Base-by-base conservation (phyloP, 768 basidiomycete genomes). In the Ramaria sp. region DNA sequence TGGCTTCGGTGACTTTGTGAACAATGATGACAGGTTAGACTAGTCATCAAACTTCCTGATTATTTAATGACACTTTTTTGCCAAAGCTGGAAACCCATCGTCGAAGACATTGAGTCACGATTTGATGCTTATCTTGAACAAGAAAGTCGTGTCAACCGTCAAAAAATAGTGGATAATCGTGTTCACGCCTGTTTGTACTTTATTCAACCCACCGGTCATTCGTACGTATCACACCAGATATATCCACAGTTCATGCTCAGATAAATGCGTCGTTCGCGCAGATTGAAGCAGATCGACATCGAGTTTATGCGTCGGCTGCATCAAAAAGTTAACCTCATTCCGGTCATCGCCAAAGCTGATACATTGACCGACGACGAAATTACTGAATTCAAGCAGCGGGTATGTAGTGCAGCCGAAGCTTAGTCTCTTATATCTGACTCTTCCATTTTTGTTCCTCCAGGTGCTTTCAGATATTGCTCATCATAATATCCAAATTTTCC, bases 101-200 rank as follows among this genome's bases (percentile, higher is more conserved):
- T 97, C 19, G 94, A 98, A 70, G 92, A 96, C 75, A 96, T 99
- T 61, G 96, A 98, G 71, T 84, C 91, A 37, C 91, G 96, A 51
- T 98, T 96, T 65, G 96, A 98, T 68, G 88, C 91, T 1, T 99
- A 95, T 72, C 75, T 98, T 62, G 95, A 98, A 68, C 94, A 97
- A 70, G 96, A 99, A 76, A 98, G 97, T 75, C 86, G 95, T 60
- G 94, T 98, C 63, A 98, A 98, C 76, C 78, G 96, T 54, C 78
- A 75, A 66, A 97, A 97, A 70, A 81, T 96, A 59, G 82, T 87
- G 50, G 96, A 99, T 75, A 97, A 97, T 74, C 86, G 96, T 48
- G 89, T 99, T 45, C 96, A 99, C 69, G 96, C 96, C 13, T 98
- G 96, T 72, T 78, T 99, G 56, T 99, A 99, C 78, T 99, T 99